Conservation (phyloP, 2,329 filamentous ascomycete genomes). For the Stagonosporopsis chrysanthemi region DNA sequence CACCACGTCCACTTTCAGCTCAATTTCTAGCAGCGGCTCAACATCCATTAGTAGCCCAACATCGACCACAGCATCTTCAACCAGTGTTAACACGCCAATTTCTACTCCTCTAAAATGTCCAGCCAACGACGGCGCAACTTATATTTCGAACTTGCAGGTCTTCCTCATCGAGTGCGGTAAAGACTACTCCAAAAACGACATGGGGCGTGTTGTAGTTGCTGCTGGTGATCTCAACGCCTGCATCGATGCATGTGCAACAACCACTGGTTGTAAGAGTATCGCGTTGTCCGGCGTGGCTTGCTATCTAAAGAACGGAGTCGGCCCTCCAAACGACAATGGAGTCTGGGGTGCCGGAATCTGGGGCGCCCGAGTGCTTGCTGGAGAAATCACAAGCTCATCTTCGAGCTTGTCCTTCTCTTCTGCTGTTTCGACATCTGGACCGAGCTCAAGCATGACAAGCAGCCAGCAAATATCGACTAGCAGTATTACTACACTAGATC, state of each 20-base stretch:
- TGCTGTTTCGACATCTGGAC: not conserved
- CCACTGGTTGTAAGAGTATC: conserved; percentile 3
- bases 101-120: conserved; percentile 9
- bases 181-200: conserved; percentile 11
- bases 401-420: not conserved
- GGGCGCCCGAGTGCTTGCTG: conserved; percentile 3
- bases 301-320: conserved; percentile 11
- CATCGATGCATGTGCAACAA: conserved; percentile 10
- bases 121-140: conserved; percentile 3
- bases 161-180: conserved; percentile 12
- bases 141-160: conserved; percentile 2
- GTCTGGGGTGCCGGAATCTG: not conserved
- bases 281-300: conserved; percentile 12
- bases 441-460: not conserved
- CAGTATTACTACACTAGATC: not conserved
- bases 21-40: not conserved
- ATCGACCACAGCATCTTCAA: not conserved
- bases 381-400: not conserved
- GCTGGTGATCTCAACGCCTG: conserved; percentile 4
- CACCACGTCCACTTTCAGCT: not conserved
- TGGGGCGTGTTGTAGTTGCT: not conserved
- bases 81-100: not conserved
- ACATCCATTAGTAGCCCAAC: not conserved
- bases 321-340: conserved; percentile 2
- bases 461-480: not conserved